phyloP scores from a whole-genome alignment of 2,329 filamentous ascomycete genomes.

The Trichoderma brevicompactum region DNA sequence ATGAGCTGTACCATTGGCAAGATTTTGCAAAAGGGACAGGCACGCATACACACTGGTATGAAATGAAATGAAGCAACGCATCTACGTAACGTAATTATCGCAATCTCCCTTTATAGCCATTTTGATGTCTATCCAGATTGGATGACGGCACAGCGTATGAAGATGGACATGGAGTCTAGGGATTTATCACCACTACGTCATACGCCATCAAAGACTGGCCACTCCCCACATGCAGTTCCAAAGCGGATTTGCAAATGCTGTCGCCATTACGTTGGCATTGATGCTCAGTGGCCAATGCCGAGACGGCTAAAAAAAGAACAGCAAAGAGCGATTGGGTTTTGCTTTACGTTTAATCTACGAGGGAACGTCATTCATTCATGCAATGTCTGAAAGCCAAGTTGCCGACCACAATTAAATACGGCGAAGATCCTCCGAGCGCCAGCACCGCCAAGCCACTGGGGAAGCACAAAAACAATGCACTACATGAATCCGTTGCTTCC shows the following conservation, averaged over 20 bases:
- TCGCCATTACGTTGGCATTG: constrained; percentile 11
- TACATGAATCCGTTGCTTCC: neutral
- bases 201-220: neutral
- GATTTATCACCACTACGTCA: constrained; percentile 29
- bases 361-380: constrained; percentile 20
- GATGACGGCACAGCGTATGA: constrained; percentile 3
- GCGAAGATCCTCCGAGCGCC: neutral
- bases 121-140: neutral
- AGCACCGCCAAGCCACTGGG: neutral
- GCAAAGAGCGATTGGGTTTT: constrained; percentile 4
- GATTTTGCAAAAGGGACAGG: neutral
- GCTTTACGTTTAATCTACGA: neutral
- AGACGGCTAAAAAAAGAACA: neutral
- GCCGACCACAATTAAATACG: neutral
- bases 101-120: neutral
- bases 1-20: neutral
- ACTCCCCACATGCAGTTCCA: constrained; percentile 9
- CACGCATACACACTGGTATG: neutral
- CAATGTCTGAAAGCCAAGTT: neutral
- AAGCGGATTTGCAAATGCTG: neutral
- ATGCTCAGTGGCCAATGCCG: constrained; percentile 11
- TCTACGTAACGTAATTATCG: neutral
- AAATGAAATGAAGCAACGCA: no score
- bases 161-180: neutral
- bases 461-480: neutral